Evolutionary conservation across 768 basidiomycete genomes (phyloP).

Genomic region (Psilocybe sp.): DNA sequence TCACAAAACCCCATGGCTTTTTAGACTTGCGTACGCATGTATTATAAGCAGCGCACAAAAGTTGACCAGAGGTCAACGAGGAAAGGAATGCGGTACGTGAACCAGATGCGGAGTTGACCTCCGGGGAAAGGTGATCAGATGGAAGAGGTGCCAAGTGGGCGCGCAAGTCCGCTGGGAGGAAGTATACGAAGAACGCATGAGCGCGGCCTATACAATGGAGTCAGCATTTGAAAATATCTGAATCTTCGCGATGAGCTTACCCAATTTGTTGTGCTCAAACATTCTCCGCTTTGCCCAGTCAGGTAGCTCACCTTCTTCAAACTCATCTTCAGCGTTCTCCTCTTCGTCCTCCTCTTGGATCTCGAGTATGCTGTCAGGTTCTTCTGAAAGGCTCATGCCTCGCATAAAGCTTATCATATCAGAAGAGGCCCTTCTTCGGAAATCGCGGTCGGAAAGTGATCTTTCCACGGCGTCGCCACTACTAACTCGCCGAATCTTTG

Average conservation of each 20-base stretch:
- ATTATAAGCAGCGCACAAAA: slow-evolving; percentile 82
- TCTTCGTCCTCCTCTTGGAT: slow-evolving; percentile 35
- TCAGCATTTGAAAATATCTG: not conserved
- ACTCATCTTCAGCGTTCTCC: slow-evolving; percentile 38
- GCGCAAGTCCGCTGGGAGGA: slow-evolving; percentile 59
- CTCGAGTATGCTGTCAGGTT: slow-evolving; percentile 54
- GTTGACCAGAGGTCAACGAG: slow-evolving; percentile 70
- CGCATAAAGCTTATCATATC: slow-evolving; percentile 56
- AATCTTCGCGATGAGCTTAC: slow-evolving; percentile 34
- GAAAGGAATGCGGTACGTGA: slow-evolving; percentile 43
- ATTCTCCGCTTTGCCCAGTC: slow-evolving; percentile 67
- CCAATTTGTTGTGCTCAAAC: slow-evolving; percentile 56
- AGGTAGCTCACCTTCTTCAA: slow-evolving; percentile 74
- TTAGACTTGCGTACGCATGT: slow-evolving; percentile 73
- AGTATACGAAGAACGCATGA: slow-evolving; percentile 54
- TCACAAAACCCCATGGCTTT: slow-evolving; percentile 88
- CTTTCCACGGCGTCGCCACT: slow-evolving; percentile 34
- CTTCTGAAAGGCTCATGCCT: slow-evolving; percentile 45
- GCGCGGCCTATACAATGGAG: slow-evolving; percentile 50
- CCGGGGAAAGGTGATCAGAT: slow-evolving; percentile 6
- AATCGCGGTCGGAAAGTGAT: slow-evolving; percentile 13
- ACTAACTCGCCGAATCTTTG: slow-evolving; percentile 49
- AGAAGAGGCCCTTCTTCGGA: slow-evolving; percentile 52
- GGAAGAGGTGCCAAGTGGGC: slow-evolving; percentile 31
- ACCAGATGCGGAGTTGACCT: not conserved